Percentiles rank a stretch among this genome's conserved stretches.
Conservation (phyloP, 2,329 filamentous ascomycete genomes). For the Fusarium papillatum region DNA sequence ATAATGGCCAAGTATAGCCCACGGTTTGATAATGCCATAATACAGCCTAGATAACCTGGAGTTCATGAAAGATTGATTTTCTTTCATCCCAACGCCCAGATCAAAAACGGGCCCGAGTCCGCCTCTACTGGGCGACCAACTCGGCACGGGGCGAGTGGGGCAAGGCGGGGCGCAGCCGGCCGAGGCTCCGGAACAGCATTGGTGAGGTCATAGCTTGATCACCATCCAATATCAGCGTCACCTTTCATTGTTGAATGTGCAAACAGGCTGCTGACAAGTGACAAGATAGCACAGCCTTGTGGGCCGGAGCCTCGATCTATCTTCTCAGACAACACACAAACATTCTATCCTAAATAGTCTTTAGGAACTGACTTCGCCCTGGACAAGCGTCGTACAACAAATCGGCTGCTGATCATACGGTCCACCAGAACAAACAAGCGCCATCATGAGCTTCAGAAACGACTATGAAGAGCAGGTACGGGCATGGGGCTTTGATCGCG, state of each 20-base stretch:
- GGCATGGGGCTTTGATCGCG: conserved; percentile 77
- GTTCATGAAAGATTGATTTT: conserved; percentile 3
- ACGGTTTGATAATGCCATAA: not conserved
- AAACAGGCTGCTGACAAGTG: conserved; percentile 1
- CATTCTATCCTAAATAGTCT: not conserved
- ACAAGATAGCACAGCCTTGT: not conserved
- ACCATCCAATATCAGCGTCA: conserved; percentile 26
- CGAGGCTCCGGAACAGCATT: not conserved
- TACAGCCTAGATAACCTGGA: not conserved
- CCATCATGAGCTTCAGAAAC: conserved; percentile 44
- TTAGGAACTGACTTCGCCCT: not conserved
- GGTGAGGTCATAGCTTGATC: conserved; percentile 38
- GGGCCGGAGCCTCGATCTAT: not conserved
- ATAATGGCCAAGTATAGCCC: not conserved
- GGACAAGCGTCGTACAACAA: not conserved
- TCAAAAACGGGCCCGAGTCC: conserved; percentile 18
- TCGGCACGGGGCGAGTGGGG: conserved; percentile 33
- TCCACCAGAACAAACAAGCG: not conserved
- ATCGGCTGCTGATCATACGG: not conserved
- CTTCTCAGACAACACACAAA: not conserved
- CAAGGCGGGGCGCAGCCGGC: conserved; percentile 31
- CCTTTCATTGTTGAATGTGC: not conserved
- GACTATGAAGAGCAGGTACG: conserved; percentile 70
- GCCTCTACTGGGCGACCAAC: not conserved
- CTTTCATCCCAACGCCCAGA: conserved; percentile 9